Evolutionary conservation across 805 yeast species (phyloP).

Genomic region (Wickerhamomyces bisporus): DNA sequence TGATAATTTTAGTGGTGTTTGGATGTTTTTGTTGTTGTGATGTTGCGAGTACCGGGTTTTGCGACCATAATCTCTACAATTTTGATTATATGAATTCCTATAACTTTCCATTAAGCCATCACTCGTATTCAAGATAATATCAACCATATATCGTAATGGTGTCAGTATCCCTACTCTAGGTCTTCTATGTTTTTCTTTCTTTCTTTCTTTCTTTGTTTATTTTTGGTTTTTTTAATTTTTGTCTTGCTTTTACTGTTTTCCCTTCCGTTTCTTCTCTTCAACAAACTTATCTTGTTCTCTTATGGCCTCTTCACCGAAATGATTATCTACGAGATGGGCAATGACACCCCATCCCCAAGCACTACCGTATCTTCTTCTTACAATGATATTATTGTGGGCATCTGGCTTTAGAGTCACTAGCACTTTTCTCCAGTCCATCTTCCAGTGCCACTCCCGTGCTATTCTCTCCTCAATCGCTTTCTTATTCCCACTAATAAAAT

Average conservation of each 20-base stretch:
- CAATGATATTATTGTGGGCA: conserved; percentile 91
- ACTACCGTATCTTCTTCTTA: conserved; percentile 82
- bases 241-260: too few species aligned
- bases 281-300: conserved; percentile 1
- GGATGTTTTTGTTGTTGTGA: not conserved
- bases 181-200: too few species aligned
- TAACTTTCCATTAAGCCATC: too few species aligned
- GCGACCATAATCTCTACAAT: too few species aligned
- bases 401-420: conserved; percentile 82
- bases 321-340: conserved; percentile 66
- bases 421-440: conserved; percentile 87
- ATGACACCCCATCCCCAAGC: conserved; percentile 95
- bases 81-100: too few species aligned
- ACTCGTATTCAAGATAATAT: too few species aligned
- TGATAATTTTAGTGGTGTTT: not conserved
- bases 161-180: too few species aligned
- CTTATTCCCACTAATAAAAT: conserved; percentile 5
- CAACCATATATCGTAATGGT: too few species aligned
- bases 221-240: too few species aligned
- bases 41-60: not conserved
- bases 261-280: not conserved
- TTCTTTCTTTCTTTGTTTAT: too few species aligned
- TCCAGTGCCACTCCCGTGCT: conserved; percentile 84
- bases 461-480: conserved; percentile 52
- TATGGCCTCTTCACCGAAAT: conserved; percentile 28